Percentiles rank a stretch among this genome's conserved stretches.
Evolutionary conservation across 2,329 filamentous ascomycete species (phyloP).

Genomic region (Lachnellula hyalina): DNA sequence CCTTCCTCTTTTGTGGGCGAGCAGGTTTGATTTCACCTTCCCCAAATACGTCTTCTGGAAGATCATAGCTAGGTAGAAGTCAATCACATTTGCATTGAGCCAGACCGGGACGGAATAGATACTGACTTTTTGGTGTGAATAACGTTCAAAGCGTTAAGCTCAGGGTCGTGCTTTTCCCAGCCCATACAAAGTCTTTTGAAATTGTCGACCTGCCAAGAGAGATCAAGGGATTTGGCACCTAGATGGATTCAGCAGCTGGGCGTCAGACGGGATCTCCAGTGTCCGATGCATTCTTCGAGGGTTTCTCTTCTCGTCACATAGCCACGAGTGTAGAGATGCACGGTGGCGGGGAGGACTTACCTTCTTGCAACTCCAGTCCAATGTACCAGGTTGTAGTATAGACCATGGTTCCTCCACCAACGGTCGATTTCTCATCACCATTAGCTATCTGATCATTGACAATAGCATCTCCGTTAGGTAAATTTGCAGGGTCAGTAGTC

Average conservation of each 20-base stretch:
- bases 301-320: constrained; percentile 4
- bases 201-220: constrained; percentile 75
- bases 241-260: constrained; percentile 34
- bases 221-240: constrained; percentile 67
- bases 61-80: constrained; percentile 58
- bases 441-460: constrained; percentile 35
- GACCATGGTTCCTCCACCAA: constrained; percentile 39
- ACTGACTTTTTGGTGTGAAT: constrained; percentile 73
- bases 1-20: constrained; percentile 28
- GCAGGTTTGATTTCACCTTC: constrained; percentile 67
- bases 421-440: constrained; percentile 35
- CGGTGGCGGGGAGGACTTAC: constrained; percentile 41
- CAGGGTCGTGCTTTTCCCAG: constrained; percentile 69
- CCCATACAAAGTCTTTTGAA: constrained; percentile 79
- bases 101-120: neutral
- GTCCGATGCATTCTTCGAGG: constrained; percentile 1
- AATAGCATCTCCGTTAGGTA: constrained; percentile 36
- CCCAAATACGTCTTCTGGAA: constrained; percentile 86
- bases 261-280: constrained; percentile 2
- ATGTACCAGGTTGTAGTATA: constrained; percentile 95
- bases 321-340: constrained; percentile 4
- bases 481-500: constrained; percentile 37
- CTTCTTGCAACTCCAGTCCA: constrained; percentile 72
- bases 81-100: constrained; percentile 15
- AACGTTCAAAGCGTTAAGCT: constrained; percentile 74